Conservation (phyloP, 805 yeast genomes). For the Lipomyces chichibuensis region DNA sequence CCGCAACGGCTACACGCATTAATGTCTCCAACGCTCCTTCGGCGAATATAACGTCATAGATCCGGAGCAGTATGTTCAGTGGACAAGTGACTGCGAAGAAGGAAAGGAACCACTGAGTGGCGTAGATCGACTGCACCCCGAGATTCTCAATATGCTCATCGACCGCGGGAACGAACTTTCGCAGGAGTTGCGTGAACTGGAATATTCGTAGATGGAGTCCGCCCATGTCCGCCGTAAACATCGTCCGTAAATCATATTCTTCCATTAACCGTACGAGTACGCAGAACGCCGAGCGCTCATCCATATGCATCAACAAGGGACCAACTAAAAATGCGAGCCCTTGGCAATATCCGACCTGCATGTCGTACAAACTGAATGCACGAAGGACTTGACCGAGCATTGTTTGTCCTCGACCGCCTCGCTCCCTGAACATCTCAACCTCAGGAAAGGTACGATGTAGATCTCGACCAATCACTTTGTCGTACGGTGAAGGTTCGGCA, state of each 20-base stretch:
- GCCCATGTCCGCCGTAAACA: slow-evolving; percentile 58
- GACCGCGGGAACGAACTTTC: slow-evolving; percentile 49
- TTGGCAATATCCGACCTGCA: slow-evolving; percentile 70
- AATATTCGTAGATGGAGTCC: slow-evolving; percentile 57
- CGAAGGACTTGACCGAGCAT: slow-evolving; percentile 59
- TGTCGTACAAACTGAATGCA: slow-evolving; percentile 65
- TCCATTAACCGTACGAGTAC: slow-evolving; percentile 61
- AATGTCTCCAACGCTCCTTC: slow-evolving; percentile 60
- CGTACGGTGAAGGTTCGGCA: slow-evolving; percentile 50
- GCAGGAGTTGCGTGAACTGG: slow-evolving; percentile 55
- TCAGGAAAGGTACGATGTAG: slow-evolving; percentile 63
- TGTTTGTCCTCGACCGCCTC: slow-evolving; percentile 48
- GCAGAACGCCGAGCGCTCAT: slow-evolving; percentile 53
- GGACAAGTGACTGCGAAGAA: slow-evolving; percentile 66
- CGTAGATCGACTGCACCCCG: slow-evolving; percentile 52
- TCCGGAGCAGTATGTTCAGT: slow-evolving; percentile 52
- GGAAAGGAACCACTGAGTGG: slow-evolving; percentile 70
- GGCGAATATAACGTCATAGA: slow-evolving; percentile 55
- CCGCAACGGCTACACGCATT: slow-evolving; percentile 59
- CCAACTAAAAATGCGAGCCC: slow-evolving; percentile 68
- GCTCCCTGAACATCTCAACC: slow-evolving; percentile 52
- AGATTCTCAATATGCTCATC: slow-evolving; percentile 50
- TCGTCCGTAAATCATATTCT: slow-evolving; percentile 56
- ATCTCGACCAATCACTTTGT: slow-evolving; percentile 57
- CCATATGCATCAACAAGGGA: slow-evolving; percentile 54